Conservation (phyloP, 768 basidiomycete species). For the Boletus sp. region DNA sequence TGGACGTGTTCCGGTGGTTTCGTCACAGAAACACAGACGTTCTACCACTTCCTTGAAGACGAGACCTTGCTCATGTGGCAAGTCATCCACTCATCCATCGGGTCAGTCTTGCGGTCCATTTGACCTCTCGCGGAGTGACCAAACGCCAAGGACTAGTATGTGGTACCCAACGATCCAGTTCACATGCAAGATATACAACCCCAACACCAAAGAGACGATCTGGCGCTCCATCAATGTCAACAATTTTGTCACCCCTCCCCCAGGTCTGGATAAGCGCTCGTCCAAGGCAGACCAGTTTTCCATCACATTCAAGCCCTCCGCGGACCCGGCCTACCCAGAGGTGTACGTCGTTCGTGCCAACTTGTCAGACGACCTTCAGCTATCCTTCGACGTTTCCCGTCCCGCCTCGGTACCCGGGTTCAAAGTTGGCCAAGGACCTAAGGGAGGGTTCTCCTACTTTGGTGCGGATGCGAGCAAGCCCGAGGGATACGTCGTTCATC, state of each 20-base stretch:
- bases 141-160: conserved; percentile 46
- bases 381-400: conserved; percentile 71
- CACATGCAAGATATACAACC: conserved; percentile 83
- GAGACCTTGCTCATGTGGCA: conserved; percentile 78
- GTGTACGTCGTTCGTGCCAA: conserved; percentile 77
- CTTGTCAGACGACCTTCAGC: conserved; percentile 72
- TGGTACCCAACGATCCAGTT: conserved; percentile 97
- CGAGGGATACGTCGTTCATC: conserved; percentile 85
- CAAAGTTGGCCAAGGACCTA: conserved; percentile 85
- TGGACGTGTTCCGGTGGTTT: conserved; percentile 86
- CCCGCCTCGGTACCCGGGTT: conserved; percentile 75
- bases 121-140: conserved; percentile 3
- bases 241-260: conserved; percentile 75
- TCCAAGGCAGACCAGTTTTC: conserved; percentile 83
- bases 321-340: conserved; percentile 64
- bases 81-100: conserved; percentile 84
- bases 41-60: conserved; percentile 79
- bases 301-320: conserved; percentile 57
- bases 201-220: conserved; percentile 62
- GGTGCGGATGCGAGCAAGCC: conserved; percentile 64
- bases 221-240: conserved; percentile 89
- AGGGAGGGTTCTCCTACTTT: conserved; percentile 89
- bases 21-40: conserved; percentile 85
- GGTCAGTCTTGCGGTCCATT: conserved; percentile 50
- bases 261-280: conserved; percentile 80